Evolutionary conservation across 1,284 basidiomycete genomes (phyloP), one percentile per base, ranked within the genome.

Genomic region (Ganoderma leucocontextum): DNA sequence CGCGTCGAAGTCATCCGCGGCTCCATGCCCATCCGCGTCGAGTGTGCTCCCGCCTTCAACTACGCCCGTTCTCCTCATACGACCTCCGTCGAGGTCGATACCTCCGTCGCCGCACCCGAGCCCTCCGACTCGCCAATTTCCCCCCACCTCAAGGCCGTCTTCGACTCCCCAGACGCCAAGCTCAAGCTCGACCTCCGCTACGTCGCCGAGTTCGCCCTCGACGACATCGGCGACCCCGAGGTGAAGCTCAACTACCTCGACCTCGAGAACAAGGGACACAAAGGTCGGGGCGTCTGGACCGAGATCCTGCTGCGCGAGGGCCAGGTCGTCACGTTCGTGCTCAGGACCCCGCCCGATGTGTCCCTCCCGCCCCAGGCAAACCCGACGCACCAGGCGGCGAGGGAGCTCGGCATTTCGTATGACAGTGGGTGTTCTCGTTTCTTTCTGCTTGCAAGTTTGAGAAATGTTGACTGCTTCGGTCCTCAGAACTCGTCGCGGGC

Each of bases 11-110:
- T 92, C 69, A 89, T 97, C 72, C 90, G 95, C 22, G 95, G 96
- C 1, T 84, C 77, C 2, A 83, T 96, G 39, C 89, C 92, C 0
- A 84, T 96, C 66, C 85, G 88, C 64, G 86, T 97, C 79, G 93
- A 97, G 81, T 96, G 94, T 75, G 95, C 95, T 0, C 96, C 96
- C 0, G 96, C 95, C 0, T 98, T 98, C 87, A 92, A 97, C 80
- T 98, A 98, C 75, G 95, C 95, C 1, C 86, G 91, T 15, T 87
- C 90, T 65, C 68, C 84, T 3, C 96, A 98, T 79, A 86, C 84
- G 3, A 91, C 92, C 0, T 79, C 84, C 39, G 79, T 93, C 70
- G 72, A 87, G 44, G 75, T 80, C 12, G 42, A 75, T 69, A 65
- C 65, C 62, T 73, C 71, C 53, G 68, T 75, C 70, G 68, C 75